Conservation (phyloP, 805 yeast genomes). For the Candida morakotiae region DNA sequence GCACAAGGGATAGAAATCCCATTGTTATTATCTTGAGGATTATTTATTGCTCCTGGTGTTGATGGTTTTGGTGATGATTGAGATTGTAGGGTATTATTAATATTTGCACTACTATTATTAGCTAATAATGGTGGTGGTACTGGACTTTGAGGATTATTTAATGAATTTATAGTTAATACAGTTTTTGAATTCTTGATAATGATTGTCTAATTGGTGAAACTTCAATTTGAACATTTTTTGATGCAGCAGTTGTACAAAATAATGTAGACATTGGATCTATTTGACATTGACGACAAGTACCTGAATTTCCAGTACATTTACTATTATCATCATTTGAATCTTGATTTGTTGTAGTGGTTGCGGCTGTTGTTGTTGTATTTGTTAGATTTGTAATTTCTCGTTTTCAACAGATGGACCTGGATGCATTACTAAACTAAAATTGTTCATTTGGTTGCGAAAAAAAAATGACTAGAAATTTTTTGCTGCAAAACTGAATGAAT, state of each 20-base stretch:
- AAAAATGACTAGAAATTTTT: too few species aligned
- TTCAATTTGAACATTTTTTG: slow-evolving; percentile 19
- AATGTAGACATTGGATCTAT: slow-evolving; percentile 82
- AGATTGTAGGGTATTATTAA: neutral
- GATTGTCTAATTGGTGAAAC: neutral
- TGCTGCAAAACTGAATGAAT: too few species aligned
- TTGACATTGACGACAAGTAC: slow-evolving; percentile 80
- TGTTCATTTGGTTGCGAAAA: too few species aligned
- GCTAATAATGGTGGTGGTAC: slow-evolving; percentile 9
- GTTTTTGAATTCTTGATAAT: slow-evolving; percentile 10
- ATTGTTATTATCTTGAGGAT: slow-evolving; percentile 10
- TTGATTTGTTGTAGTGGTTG: slow-evolving; percentile 4
- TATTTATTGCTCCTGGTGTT: neutral
- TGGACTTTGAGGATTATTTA: slow-evolving; percentile 4
- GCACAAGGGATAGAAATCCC: slow-evolving; percentile 78
- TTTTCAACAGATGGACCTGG: slow-evolving; percentile 59
- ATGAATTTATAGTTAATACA: neutral
- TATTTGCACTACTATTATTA: slow-evolving; percentile 4
- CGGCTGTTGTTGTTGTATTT: slow-evolving; percentile 24
- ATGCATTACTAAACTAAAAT: slow-evolving; percentile 57
- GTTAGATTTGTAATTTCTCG: slow-evolving; percentile 38
- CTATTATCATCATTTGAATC: slow-evolving; percentile 17
- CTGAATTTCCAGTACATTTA: slow-evolving; percentile 84
- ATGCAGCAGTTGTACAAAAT: slow-evolving; percentile 83
- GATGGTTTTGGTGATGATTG: slow-evolving; percentile 7